phyloP scores from a whole-genome alignment of 2,329 filamentous ascomycete genomes.

The Aspergillus quadricinctus region DNA sequence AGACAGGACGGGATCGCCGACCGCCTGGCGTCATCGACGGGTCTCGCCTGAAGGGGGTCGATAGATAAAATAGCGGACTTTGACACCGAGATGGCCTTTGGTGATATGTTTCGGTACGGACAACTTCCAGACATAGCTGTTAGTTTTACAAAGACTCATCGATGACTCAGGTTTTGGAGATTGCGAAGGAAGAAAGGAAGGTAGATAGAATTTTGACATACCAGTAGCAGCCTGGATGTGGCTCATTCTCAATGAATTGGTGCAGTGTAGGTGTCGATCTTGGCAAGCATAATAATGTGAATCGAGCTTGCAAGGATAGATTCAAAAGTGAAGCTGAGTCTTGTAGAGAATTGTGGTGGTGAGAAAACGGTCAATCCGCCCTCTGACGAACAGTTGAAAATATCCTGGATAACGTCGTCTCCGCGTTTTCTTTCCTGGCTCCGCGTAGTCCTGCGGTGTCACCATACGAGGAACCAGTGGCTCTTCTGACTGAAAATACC shows the following conservation, averaged over 20 bases:
- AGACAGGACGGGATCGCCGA: constrained; percentile 1
- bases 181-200: too few relatives aligned
- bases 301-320: neutral
- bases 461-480: neutral
- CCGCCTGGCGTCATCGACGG: constrained; percentile 8
- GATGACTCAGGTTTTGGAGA: neutral
- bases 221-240: neutral
- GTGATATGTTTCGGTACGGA: neutral
- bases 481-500: neutral
- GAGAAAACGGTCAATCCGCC: neutral
- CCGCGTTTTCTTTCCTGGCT: neutral
- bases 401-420: neutral
- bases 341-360: neutral
- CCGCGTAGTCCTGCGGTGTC: neutral
- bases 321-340: too few relatives aligned
- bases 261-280: neutral
- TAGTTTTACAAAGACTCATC: neutral
- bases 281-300: neutral
- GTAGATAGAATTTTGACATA: neutral
- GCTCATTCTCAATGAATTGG: neutral
- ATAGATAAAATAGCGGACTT: neutral
- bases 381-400: too few relatives aligned
- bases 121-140: neutral
- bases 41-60: neutral
- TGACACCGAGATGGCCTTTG: neutral